Base-by-base conservation (phyloP, 139 green algal species). In the Micractinium conductrix region DNA sequence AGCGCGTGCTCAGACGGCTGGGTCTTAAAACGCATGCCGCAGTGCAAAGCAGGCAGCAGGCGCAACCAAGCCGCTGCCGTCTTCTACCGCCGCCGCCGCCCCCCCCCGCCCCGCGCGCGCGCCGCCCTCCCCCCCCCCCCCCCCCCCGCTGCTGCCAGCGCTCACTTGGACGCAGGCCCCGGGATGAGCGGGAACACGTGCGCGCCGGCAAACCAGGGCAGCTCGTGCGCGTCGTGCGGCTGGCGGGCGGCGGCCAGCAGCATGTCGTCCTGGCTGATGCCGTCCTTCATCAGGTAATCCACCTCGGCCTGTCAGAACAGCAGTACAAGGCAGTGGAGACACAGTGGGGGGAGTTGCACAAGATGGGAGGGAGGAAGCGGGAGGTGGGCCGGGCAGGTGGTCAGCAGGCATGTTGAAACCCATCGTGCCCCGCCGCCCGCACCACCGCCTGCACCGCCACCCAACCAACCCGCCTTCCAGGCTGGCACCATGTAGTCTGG, bases 401-500 rank as follows among this genome's bases (percentile, higher is more conserved):
- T 14, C 55, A 65, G 55, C 55, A 28, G n/a, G n/a, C n/a, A n/a
- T n/a, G n/a, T n/a, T n/a, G n/a, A n/a, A n/a, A n/a, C n/a, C n/a
- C n/a, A n/a, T n/a, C n/a, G n/a, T n/a, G n/a, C n/a, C n/a, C n/a
- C n/a, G n/a, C n/a, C n/a, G n/a, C n/a, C n/a, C n/a, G n/a, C n/a
- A n/a, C n/a, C n/a, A n/a, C n/a, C n/a, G n/a, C n/a, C n/a, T n/a
- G n/a, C n/a, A n/a, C n/a, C n/a, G n/a, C n/a, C 30, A 71, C 45
- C 17, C 35, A 9, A n/a, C 37, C 35, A 35, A 74, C 71, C 7
- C 53, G 76, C 72, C 79, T 81, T 78, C 91, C 91, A 94, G 5
- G 87, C 91, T 8, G 84, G 70, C 26, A 72, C 71, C 91, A 94
- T 94, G 86, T 94, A 94, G 14, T 87, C 84, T 0, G 91, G 91